Evolutionary conservation across 805 yeast species (phyloP), one percentile per base, ranked within the genome.

Genomic region (Candida xyloterini): DNA sequence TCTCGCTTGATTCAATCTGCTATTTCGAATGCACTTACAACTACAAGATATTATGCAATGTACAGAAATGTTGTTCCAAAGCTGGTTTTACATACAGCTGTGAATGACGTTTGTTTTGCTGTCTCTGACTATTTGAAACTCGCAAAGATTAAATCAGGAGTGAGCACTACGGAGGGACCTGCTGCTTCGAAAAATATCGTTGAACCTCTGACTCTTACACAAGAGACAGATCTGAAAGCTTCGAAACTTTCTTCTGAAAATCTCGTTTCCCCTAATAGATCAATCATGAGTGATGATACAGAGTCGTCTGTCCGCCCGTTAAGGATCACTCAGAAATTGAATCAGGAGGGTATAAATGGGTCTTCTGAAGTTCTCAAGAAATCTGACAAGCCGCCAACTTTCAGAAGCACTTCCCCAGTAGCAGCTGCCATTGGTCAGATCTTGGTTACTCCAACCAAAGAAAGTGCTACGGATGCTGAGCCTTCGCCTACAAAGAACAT

Each of bases 1-100:
- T 68, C 55, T 60, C 79, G 30, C 57, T 68, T 30, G 54, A 68
- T 85, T 4, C 76, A 81, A 40, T 81, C 83, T 31, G 72, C 91
- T 1, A 74, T 84, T 16, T 78, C 89, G 13, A 88, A 84, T 60
- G 75, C 81, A 0, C 77, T 91, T 29, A 80, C 95, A 3, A 73
- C 88, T 1, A 76, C 90, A 1, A 72, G 96, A 53, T 86, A 87
- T 55, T 84, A 68, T 59, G 76, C 84, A 1, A 65, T 79, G 9
- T 81, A 84, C 50, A 67, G 74, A 4, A 70, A 72, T n/a, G 54
- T 85, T 2, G 62, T 87, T 40, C 96, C 96, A 0, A 73, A 71
- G 38, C 64, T 83, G 15, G 73, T 88, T 2, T 72, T 89, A 14
- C 83, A 87, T 60, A 75, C 88, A 15, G 81, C 97, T 0, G 65